Evolutionary conservation across 306 rosid genomes (phyloP), one percentile per base, ranked within the genome.

Genomic region (Fragaria vesca): DNA sequence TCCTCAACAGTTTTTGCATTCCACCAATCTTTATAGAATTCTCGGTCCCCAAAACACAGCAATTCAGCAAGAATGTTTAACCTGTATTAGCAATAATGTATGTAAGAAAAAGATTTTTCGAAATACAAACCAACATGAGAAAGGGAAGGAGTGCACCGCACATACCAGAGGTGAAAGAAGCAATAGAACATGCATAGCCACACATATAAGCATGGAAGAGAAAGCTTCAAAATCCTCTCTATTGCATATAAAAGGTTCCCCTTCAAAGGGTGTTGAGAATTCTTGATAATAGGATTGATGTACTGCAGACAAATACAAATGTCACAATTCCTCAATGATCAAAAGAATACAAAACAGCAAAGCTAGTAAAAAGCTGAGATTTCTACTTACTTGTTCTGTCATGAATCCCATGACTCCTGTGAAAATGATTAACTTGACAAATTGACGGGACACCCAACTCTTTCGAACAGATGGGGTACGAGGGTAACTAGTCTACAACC

Each of bases 111-210:
- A 82, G 43, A 76, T 55, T 61, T 63, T 40, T 67, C 51, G 66
- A 67, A 76, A 82, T 28, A 45, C 42, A 62, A 82, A 40, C 10
- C 20, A 36, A 60, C 67, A n/a, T 16, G 28, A 15, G 50, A n/a
- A 48, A 58, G 48, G 52, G 24, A 46, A 70, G 34, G 20, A 80
- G 8, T 15, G 21, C 10, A 24, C 38, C 2, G 18, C 3, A 86
- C 91, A 45, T 20, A 95, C 99, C 99, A 96, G 67, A 96, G 96
- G 91, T 96, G 99, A 75, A 93, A 96, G 84, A 96, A 82, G 84
- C 99, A 91, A 85, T 96, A 96, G 90, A 96, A 96, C 97, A 91
- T 91, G 97, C 99, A 96, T 84, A 96, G 94, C 99, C 99, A 96
- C 82, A 96, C 97, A 42, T 96, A 96, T 91, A 96, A 83, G 78